phyloP scores from a whole-genome alignment of 495 filamentous ascomycete species.

The Bombardia bombarda region DNA sequence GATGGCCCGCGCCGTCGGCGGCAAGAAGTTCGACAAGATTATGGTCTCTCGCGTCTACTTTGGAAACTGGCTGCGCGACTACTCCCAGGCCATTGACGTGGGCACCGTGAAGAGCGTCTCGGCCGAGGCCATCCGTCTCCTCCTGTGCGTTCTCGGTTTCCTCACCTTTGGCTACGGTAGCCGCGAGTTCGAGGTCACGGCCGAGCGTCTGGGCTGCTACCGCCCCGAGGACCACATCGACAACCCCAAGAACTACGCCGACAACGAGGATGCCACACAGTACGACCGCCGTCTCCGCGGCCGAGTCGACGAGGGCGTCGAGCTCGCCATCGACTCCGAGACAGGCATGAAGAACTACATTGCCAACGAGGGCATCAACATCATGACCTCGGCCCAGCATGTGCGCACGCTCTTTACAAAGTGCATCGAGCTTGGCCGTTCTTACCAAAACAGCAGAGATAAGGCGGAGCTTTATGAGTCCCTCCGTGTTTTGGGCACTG shows the following conservation, averaged over 20 bases:
- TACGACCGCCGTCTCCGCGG: conserved; percentile 74
- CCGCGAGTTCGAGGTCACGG: conserved; percentile 83
- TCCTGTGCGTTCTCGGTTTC: conserved; percentile 57
- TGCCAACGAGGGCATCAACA: conserved; percentile 65
- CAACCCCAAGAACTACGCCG: conserved; percentile 67
- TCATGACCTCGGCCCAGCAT: conserved; percentile 68
- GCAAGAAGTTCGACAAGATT: conserved; percentile 81
- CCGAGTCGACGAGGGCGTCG: conserved; percentile 68
- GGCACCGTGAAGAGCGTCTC: conserved; percentile 83
- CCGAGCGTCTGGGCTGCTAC: conserved; percentile 81
- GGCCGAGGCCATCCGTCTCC: conserved; percentile 78
- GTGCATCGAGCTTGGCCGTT: conserved; percentile 65
- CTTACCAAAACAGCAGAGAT: conserved; percentile 51
- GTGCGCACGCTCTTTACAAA: conserved; percentile 64
- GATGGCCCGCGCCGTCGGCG: conserved; percentile 68
- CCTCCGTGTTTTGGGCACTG: conserved; percentile 75
- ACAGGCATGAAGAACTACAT: conserved; percentile 92
- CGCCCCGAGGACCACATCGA: conserved; percentile 85
- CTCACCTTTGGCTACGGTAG: conserved; percentile 75
- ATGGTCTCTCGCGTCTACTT: conserved; percentile 81
- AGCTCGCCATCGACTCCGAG: conserved; percentile 65
- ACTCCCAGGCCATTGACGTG: conserved; percentile 75
- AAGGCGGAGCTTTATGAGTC: conserved; percentile 78
- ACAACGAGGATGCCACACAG: conserved; percentile 75
- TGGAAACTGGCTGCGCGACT: conserved; percentile 88